These are phyloP conservation scores for Paramecium octaurelia DNA, from an alignment of 73 alveolate genomes.

Conservation along the genomic window DNA sequence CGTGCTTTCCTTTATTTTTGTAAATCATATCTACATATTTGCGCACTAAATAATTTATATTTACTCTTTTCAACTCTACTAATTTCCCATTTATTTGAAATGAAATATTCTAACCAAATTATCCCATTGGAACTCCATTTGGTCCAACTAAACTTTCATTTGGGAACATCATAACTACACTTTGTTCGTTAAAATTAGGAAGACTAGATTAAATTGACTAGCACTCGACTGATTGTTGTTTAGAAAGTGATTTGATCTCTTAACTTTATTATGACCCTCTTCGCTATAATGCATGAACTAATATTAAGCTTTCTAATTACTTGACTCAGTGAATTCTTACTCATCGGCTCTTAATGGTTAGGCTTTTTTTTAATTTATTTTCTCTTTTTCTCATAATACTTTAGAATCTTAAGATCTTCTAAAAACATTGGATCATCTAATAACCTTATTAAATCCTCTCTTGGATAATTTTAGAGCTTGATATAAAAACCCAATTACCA, in stretches of 20 bases:
- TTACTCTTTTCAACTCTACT: constrained; percentile 2
- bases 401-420: neutral
- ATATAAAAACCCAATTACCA: neutral
- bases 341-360: constrained; percentile 26
- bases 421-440: constrained; percentile 13
- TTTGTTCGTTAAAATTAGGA: neutral
- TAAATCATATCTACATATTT: constrained; percentile 25
- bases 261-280: neutral
- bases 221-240: neutral
- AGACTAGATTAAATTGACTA: neutral
- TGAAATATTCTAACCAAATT: constrained; percentile 19
- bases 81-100: neutral
- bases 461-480: constrained; percentile 29
- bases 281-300: neutral
- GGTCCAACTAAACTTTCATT: constrained; percentile 9
- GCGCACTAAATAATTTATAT: neutral
- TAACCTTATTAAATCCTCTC: neutral
- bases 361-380: neutral
- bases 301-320: neutral
- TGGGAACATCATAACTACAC: constrained; percentile 36
- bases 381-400: neutral
- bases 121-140: constrained; percentile 28
- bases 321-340: neutral
- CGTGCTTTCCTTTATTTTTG: neutral
- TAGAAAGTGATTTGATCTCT: neutral